phyloP scores from a whole-genome alignment of 768 basidiomycete species.

The Lactarius tabidus region DNA sequence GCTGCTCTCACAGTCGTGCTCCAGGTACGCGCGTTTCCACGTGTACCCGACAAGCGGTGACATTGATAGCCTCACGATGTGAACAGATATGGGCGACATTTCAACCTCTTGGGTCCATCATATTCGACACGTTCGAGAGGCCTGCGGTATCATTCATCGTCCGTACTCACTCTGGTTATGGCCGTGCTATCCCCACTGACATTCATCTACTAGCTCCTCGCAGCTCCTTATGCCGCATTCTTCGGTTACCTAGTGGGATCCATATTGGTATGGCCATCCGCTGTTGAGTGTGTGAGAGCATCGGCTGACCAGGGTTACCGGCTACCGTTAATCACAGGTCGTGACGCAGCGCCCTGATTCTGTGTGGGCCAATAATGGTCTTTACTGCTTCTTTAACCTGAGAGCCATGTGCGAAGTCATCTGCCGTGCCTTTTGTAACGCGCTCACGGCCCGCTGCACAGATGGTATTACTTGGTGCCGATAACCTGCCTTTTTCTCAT shows the following conservation, averaged over 20 bases:
- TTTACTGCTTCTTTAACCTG: constrained; percentile 46
- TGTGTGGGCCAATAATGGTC: constrained; percentile 38
- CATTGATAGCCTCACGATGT: neutral
- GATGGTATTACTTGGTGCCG: constrained; percentile 32
- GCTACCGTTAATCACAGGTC: constrained; percentile 13
- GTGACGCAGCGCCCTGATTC: constrained; percentile 27
- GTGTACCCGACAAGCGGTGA: neutral
- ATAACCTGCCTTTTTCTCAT: constrained; percentile 43
- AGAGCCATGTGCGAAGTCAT: constrained; percentile 36
- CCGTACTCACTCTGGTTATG: neutral
- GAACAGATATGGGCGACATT: constrained; percentile 38
- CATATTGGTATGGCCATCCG: constrained; percentile 20
- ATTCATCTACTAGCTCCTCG: constrained; percentile 32
- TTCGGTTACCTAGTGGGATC: constrained; percentile 38
- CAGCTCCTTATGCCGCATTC: constrained; percentile 42
- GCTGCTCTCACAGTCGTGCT: constrained; percentile 42
- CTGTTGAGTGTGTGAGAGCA: neutral
- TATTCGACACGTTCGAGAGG: constrained; percentile 29
- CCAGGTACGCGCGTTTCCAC: constrained; percentile 31
- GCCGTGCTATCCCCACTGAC: constrained; percentile 15
- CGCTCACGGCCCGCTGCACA: constrained; percentile 21
- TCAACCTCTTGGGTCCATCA: constrained; percentile 27
- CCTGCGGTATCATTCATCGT: constrained; percentile 31
- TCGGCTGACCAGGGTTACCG: neutral
- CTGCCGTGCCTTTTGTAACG: neutral